Base-by-base conservation (phyloP, 495 filamentous ascomycete genomes). In the Collariella sp. region DNA sequence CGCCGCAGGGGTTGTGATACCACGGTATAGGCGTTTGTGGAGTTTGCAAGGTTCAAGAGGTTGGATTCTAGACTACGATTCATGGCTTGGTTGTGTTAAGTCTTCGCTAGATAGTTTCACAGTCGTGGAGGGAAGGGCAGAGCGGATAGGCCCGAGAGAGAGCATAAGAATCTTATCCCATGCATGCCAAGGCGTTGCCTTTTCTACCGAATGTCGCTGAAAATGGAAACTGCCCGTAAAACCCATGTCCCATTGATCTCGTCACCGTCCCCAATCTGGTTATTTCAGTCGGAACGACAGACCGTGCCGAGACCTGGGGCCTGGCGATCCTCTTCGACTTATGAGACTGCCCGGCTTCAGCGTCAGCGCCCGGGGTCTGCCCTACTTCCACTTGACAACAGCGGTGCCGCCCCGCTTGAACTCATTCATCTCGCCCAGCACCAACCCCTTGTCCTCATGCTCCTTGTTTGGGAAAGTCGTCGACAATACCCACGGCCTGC, bases 401-500 rank as follows among this genome's bases (percentile, higher is more conserved):
- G 91, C 84, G 5, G 86, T 88, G 22, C 90, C 90, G 38, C 78
- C 77, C 57, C 69, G 70, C 68, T 89, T 94, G 72, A 95, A 91
- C 50, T 95, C 90, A 0, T 82, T 62, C 68, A 95, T 72, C 33
- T 95, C 88, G 1, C 86, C 87, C 36, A 96, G 67, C 5, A 79
- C 80, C 53, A 76, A 71, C 1, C 61, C 68, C 66, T 84, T 82
- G 54, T 98, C 89, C 18, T 73, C 85, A 47, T 96, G 79, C 60
- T 97, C 91, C 71, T 89, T 95, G 69, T 84, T 96, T 2, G 94
- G 93, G 68, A 97, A 97, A 0, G 94, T 97, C 1, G 93, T 98
- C 66, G 95, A 91, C 50, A 98, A 67, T 7, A 86, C 84, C 79
- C 89, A 98, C 11, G 74, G 60, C 18, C 91, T 78, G 39, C 68